Evolutionary conservation across 2,329 filamentous ascomycete species (phyloP), one percentile per base, ranked within the genome.

Genomic region (Juglanconis sp.): DNA sequence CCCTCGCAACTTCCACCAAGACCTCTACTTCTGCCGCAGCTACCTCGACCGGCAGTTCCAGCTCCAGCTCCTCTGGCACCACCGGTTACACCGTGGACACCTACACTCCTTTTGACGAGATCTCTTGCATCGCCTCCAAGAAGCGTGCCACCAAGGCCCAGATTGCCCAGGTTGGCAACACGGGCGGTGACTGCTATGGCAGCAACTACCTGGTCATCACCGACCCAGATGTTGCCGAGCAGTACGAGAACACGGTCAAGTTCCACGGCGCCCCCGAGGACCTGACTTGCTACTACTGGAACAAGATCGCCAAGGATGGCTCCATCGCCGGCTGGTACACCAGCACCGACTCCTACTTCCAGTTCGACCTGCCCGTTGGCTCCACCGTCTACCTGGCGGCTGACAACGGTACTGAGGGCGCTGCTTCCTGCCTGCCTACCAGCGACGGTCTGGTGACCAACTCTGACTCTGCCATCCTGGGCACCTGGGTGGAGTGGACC

Each of bases 61-160:
- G 88, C 60, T 74, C 34, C 76, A 88, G 87, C 71, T 92, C 88
- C 81, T 87, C 91, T 82, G 91, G 91, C 82, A 91, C 91, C 76
- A 88, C 87, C 71, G 91, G 88, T 81, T 88, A 91, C 83, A 78
- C 87, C 57, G 74, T 34, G 76, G 87, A 87, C 71, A 92, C 88
- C 81, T 87, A 34, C 47, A 32, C 47, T 10, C 15, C n/a, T 34
- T 49, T 34, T 9, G 66, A 56, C 53, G 46, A 64, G 36, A 60
- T 49, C 50, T 51, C 58, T 32, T 71, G 64, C 63, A 65, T 65
- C 17, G 54, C 69, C 66, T 71, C 76, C 68, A 77, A 74, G 68
- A 65, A 71, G 69, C 77, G 80, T 65, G 74, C 81, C 65, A 79
- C 79, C 59, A 15, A 66, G 44, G 73, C 71, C 59, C 68, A 83